These are phyloP conservation scores for Neospora caninum DNA, from an alignment of 169 alveolate species.

Conservation along the genomic window DNA sequence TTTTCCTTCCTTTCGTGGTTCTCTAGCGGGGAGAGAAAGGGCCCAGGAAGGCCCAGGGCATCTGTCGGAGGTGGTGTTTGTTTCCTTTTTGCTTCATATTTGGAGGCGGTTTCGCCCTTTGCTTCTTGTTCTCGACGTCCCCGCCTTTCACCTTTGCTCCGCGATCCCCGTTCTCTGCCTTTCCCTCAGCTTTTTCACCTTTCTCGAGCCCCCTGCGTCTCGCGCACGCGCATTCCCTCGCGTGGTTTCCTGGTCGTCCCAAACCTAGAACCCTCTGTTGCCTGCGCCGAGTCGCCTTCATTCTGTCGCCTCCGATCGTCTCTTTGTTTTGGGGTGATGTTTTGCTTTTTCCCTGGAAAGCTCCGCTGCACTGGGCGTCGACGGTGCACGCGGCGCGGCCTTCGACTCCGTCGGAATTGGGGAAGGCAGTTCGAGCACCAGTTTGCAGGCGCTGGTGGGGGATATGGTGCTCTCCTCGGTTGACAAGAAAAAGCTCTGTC, in stretches of 20 bases:
- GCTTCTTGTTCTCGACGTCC: too few relatives aligned
- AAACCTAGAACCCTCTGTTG: too few relatives aligned
- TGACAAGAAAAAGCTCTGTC: not conserved
- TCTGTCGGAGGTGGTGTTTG: too few relatives aligned
- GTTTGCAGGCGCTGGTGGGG: conserved; percentile 2
- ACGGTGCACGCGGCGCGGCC: not conserved
- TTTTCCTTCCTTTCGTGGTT: too few relatives aligned
- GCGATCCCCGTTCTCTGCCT: not conserved
- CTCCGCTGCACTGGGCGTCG: not conserved
- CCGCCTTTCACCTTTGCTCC: too few relatives aligned
- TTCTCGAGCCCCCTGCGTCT: too few relatives aligned
- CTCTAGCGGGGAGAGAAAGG: too few relatives aligned
- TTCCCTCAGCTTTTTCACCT: not conserved
- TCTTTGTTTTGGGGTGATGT: not conserved
- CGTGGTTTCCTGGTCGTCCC: too few relatives aligned
- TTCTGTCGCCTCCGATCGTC: not conserved
- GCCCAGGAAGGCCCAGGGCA: too few relatives aligned
- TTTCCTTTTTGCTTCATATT: too few relatives aligned
- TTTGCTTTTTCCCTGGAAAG: not conserved
- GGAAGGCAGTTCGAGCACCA: not conserved
- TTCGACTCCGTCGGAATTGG: not conserved
- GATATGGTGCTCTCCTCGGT: not conserved
- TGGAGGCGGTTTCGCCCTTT: too few relatives aligned
- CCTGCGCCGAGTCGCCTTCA: not conserved
- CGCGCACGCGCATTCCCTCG: too few relatives aligned